Percentiles rank a stretch among this genome's conserved stretches.
phyloP scores from a whole-genome alignment of 2,329 filamentous ascomycete species.

The Verticillium isaacii region DNA sequence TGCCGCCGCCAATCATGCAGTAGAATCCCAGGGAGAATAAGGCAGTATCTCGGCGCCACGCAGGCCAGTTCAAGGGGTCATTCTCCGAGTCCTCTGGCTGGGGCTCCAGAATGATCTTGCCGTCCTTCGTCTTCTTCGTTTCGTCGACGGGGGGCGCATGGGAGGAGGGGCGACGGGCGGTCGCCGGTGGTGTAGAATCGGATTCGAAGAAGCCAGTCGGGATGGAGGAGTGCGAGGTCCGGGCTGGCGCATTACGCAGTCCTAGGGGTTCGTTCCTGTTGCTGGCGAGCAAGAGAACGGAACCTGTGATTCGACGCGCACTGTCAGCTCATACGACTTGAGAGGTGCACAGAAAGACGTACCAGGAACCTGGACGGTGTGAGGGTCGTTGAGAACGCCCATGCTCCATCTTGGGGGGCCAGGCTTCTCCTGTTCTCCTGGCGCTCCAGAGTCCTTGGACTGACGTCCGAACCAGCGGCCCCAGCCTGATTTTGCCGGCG shows the following conservation, averaged over 20 bases:
- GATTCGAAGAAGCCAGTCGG: conserved; percentile 33
- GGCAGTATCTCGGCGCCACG: conserved; percentile 74
- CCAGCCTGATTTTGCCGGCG: conserved; percentile 7
- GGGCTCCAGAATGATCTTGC: conserved; percentile 80
- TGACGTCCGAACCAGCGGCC: conserved; percentile 6
- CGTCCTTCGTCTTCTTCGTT: conserved; percentile 76
- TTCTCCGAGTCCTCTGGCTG: conserved; percentile 89
- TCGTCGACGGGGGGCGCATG: conserved; percentile 21
- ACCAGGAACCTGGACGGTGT: conserved; percentile 87
- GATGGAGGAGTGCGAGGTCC: conserved; percentile 55
- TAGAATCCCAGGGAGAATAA: conserved; percentile 83
- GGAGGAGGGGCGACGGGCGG: conserved; percentile 5
- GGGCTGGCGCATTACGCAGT: conserved; percentile 49
- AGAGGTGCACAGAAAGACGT: conserved; percentile 18
- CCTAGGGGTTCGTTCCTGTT: conserved; percentile 56
- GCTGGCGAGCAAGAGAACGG: conserved; percentile 50
- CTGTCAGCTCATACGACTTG: background rate
- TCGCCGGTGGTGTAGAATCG: conserved; percentile 9
- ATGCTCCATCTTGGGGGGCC: conserved; percentile 50
- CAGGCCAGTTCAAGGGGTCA: conserved; percentile 88
- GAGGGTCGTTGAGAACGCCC: conserved; percentile 77
- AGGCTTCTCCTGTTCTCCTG: conserved; percentile 1
- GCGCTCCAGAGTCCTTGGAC: conserved; percentile 3
- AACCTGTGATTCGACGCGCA: conserved; percentile 33
- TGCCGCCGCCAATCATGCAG: conserved; percentile 88